phyloP scores from a whole-genome alignment of 345 rosid genomes.

The Ceriops zippeliana region DNA sequence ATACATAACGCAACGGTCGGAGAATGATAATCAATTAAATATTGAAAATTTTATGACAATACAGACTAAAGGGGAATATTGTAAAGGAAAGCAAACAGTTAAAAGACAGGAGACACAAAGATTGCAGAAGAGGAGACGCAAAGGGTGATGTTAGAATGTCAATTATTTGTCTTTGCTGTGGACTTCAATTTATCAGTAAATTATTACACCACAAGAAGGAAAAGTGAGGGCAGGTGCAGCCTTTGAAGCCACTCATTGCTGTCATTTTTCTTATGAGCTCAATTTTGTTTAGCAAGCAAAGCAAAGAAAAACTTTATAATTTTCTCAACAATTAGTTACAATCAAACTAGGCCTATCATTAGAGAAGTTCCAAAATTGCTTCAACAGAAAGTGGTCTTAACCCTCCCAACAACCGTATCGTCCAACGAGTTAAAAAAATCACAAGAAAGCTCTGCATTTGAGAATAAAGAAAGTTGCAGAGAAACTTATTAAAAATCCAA shows the following conservation, averaged over 20 bases:
- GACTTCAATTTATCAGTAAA: conserved; percentile 1
- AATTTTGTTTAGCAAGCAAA: conserved; percentile 22
- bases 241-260: conserved; percentile 28
- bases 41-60: not conserved
- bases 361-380: not conserved
- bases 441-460: not conserved
- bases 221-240: conserved; percentile 1
- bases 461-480: too few species aligned
- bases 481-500: too few species aligned
- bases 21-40: not conserved
- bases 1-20: not conserved
- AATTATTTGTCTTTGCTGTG: conserved; percentile 23
- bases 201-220: not conserved
- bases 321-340: not conserved
- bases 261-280: conserved; percentile 10
- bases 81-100: not conserved
- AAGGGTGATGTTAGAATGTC: conserved; percentile 20
- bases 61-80: not conserved
- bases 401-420: not conserved
- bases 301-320: conserved; percentile 2
- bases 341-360: not conserved
- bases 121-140: not conserved
- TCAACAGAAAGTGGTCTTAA: not conserved
- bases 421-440: not conserved
- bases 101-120: not conserved